These are phyloP conservation scores for Zoysia pacifica DNA, from an alignment of 176 grass and related monocot genomes.

Conservation along the genomic window DNA sequence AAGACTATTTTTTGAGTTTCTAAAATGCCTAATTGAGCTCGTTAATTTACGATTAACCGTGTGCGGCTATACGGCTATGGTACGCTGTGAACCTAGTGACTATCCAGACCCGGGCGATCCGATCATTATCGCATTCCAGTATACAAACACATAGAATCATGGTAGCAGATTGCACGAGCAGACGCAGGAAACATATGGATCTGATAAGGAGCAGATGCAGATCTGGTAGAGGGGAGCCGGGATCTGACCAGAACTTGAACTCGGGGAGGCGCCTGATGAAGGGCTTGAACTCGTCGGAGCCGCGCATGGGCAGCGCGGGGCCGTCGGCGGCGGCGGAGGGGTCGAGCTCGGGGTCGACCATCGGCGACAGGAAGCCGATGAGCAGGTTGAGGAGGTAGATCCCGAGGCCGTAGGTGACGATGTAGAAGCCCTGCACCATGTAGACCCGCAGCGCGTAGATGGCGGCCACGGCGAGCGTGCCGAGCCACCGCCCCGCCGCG, in stretches of 20 bases:
- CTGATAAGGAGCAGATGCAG: slow-evolving; percentile 19
- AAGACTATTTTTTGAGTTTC: neutral
- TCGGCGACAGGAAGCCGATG: slow-evolving; percentile 90
- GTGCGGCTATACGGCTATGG: too few relatives aligned
- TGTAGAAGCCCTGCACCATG: slow-evolving; percentile 80
- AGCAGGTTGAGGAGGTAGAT: slow-evolving; percentile 97
- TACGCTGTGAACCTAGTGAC: neutral
- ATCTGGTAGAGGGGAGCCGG: neutral
- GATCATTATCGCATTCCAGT: neutral
- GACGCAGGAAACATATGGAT: neutral
- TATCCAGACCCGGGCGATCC: neutral
- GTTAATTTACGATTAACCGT: neutral
- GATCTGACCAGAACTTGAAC: slow-evolving; percentile 91
- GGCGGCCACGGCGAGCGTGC: slow-evolving; percentile 56
- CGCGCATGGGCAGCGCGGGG: slow-evolving; percentile 67
- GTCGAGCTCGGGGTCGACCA: slow-evolving; percentile 87
- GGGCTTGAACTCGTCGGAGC: slow-evolving; percentile 94
- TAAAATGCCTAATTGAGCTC: neutral
- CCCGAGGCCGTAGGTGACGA: slow-evolving; percentile 85
- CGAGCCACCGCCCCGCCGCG: slow-evolving; percentile 67
- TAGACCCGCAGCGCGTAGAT: slow-evolving; percentile 77
- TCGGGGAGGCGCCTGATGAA: slow-evolving; percentile 91
- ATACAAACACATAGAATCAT: neutral
- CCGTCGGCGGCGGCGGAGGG: slow-evolving; percentile 55
- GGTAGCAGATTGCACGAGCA: neutral